A percentile compares a stretch with the other conserved stretches of the same genome.
Evolutionary conservation across 140 eudicot genomes (phyloP).

Genomic region (Cichorium intybus): DNA sequence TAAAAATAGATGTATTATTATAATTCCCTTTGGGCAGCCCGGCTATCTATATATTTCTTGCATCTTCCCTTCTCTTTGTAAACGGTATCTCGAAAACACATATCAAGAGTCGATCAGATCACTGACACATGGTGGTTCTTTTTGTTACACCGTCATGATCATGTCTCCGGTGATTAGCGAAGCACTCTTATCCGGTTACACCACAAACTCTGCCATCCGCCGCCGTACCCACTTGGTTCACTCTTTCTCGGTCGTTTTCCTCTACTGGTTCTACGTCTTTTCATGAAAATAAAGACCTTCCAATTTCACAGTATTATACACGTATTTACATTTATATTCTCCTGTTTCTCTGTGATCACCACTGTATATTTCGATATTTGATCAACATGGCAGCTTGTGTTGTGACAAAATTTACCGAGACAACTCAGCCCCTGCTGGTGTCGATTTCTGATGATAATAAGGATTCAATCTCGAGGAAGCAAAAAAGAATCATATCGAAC

Average conservation of each 20-base stretch:
- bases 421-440: conserved; percentile 14
- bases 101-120: background rate
- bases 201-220: conserved; percentile 38
- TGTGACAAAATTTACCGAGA: conserved; percentile 26
- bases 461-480: conserved; percentile 42
- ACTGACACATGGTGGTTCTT: conserved; percentile 26
- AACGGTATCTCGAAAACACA: background rate
- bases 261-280: conserved; percentile 85
- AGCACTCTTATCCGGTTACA: conserved; percentile 58
- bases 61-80: background rate
- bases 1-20: background rate
- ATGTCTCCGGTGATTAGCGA: conserved; percentile 68
- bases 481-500: conserved; percentile 66
- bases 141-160: conserved; percentile 17
- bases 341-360: background rate
- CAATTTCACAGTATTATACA: background rate
- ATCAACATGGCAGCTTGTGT: conserved; percentile 44
- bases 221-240: conserved; percentile 62
- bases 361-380: background rate
- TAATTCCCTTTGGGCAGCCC: background rate
- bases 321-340: background rate
- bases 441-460: conserved; percentile 24
- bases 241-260: conserved; percentile 71
- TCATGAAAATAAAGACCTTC: conserved; percentile 28
- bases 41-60: background rate